Evolutionary conservation across 208 protist genomes (phyloP), one percentile per base, ranked within the genome.

Genomic region (Trypanosoma conorhini): DNA sequence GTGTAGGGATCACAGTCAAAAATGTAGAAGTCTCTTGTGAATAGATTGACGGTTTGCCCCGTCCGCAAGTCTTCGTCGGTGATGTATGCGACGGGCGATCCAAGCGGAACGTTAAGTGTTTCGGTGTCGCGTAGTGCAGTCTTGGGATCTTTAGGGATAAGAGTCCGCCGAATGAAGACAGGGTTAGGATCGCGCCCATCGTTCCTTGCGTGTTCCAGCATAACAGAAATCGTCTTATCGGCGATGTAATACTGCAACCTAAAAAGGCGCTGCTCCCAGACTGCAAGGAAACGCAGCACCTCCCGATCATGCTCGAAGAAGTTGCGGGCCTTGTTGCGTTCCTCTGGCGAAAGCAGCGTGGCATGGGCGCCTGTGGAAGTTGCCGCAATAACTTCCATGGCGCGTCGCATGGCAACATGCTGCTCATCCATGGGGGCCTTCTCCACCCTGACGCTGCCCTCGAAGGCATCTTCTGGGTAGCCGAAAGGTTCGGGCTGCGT

Each of bases 201-300:
- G 83, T 99, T 99, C 31, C 84, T 70, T 3, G 83, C 76, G 21
- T 79, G 70, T 70, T 92, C 87, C 76, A 98, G 92, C 67, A 98
- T 85, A 26, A 99, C 86, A 33, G 97, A 94, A 42, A 98, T 76
- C 1, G 91, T 98, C 74, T 96, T 88, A 76, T 99, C 98, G 26
- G 96, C 81, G 17, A 99, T 86, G 82, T 97, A 99, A 86, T 97
- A 99, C 48, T 97, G 85, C 52, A 99, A 90, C 67, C 92, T 96
- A 70, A 98, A 88, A 26, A 82, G 65, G n/a, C 76, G 67, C 63
- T 98, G 85, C 51, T 98, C 90, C 98, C 98, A 99, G 19, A 88
- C 78, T 31, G 87, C 88, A 70, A 87, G 98, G 77, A 99, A 99
- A 19, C 96, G 86, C 62, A 99, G 80, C 55, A 99, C 96, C 58